Evolutionary conservation across 495 filamentous ascomycete genomes (phyloP).

Genomic region (Glutinoglossum americanum): DNA sequence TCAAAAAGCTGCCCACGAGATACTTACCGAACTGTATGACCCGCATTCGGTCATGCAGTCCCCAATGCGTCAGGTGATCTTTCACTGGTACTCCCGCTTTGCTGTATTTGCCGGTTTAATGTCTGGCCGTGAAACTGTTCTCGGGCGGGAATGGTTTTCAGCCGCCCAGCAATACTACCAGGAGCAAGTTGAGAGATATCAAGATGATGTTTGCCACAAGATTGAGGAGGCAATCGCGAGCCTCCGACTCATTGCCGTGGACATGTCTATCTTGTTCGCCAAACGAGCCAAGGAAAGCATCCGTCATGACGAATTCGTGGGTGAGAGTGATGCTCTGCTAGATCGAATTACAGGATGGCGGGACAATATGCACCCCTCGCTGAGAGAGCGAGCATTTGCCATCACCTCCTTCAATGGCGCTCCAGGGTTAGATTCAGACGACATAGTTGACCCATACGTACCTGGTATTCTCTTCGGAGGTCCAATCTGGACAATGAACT

Average conservation of each 20-base stretch:
- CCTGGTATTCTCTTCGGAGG: conserved; percentile 43
- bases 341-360: conserved; percentile 33
- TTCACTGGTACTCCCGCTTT: conserved; percentile 76
- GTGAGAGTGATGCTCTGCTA: conserved; percentile 34
- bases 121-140: conserved; percentile 50
- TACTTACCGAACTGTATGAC: conserved; percentile 57
- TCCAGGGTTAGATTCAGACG: conserved; percentile 29
- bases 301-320: conserved; percentile 38
- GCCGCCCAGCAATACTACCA: conserved; percentile 38
- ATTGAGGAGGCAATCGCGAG: conserved; percentile 41
- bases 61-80: conserved; percentile 43
- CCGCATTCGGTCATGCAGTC: conserved; percentile 54
- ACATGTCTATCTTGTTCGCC: conserved; percentile 63
- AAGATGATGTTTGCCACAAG: conserved; percentile 39
- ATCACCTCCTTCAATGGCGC: conserved; percentile 35
- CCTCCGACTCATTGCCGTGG: conserved; percentile 52
- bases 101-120: conserved; percentile 70
- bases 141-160: conserved; percentile 66
- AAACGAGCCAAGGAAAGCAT: conserved; percentile 39
- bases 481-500: conserved; percentile 50
- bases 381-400: conserved; percentile 33
- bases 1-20: conserved; percentile 68
- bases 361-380: conserved; percentile 30
- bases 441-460: conserved; percentile 51
- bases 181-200: conserved; percentile 33